Evolutionary conservation across 2,329 filamentous ascomycete species (phyloP), one percentile per base, ranked within the genome.

Genomic region (Epichloe typhina): DNA sequence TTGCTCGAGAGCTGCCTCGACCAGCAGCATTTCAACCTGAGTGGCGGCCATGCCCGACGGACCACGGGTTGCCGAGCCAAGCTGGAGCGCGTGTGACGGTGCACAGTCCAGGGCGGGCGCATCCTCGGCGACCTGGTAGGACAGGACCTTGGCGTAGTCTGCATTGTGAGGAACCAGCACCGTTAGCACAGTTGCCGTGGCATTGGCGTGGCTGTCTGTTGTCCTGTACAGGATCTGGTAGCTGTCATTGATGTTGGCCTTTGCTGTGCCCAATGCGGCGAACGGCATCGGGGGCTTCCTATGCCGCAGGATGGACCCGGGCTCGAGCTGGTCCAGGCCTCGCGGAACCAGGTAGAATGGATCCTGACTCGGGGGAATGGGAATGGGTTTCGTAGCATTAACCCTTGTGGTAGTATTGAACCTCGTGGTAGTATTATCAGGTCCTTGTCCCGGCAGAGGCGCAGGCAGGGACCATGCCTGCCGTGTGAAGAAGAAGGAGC

Each of bases 121-220:
- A 46, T 73, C 64, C 50, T 69, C 64, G 0, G 70, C 64, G 1
- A 69, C 59, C 52, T 73, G 69, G 52, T 69, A 73, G 0, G 70
- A 73, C 2, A 74, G 54, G 0, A 74, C 41, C 45, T 56, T 61
- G 38, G 31, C 47, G 17, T 44, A 50, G 51, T 61, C 51, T 15
- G 63, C 60, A 4, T 64, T 61, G 33, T 61, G 53, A 4, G 69
- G 68, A 4, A 70, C 50, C 7, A 72, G 53, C 1, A 72, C 59
- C 0, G 69, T 72, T 1, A 68, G 60, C 0, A 70, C 64, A 0
- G 70, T 64, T 2, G 61, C 63, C 2, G 65, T 64, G 4, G 69
- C 61, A 2, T 66, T 58, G 19, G 61, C 61, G 12, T 59, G 57
- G 37, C 58, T 63, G 53, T 71, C 64, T 2, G 61, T 68, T 11